Evolutionary conservation across 306 rosid species (phyloP).

Genomic region (Trifolium dubium): DNA sequence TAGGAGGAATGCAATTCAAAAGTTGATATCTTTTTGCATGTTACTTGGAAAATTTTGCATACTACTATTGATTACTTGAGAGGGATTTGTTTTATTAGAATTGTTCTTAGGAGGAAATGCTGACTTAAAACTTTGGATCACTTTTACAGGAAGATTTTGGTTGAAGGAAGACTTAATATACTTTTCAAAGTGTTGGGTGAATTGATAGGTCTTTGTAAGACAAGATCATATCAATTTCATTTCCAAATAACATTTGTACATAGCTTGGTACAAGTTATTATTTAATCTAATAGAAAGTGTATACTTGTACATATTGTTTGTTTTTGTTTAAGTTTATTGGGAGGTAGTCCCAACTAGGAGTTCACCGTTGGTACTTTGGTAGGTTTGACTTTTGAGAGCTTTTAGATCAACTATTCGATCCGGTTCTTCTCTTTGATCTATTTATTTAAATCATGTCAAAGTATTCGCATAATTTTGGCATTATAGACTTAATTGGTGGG

Average conservation of each 20-base stretch:
- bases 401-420: neutral
- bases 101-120: slow-evolving; percentile 34
- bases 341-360: neutral
- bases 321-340: slow-evolving; percentile 9
- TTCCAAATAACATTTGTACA: slow-evolving; percentile 35
- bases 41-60: slow-evolving; percentile 29
- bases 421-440: neutral
- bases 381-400: neutral
- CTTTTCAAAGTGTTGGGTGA: slow-evolving; percentile 26
- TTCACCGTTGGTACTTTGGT: neutral
- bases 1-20: slow-evolving; percentile 22
- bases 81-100: slow-evolving; percentile 23
- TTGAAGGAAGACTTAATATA: slow-evolving; percentile 24
- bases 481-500: neutral
- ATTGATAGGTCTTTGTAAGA: slow-evolving; percentile 35
- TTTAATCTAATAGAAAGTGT: slow-evolving; percentile 38
- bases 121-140: slow-evolving; percentile 35
- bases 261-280: slow-evolving; percentile 34
- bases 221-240: slow-evolving; percentile 29
- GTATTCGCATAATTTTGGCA: slow-evolving; percentile 22
- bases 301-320: slow-evolving; percentile 59
- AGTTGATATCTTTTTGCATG: slow-evolving; percentile 27
- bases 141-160: slow-evolving; percentile 32
- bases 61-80: slow-evolving; percentile 29
- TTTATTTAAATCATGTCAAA: neutral